These are phyloP conservation scores for Stephanodiscus minutulus DNA, from an alignment of 108 stramenopile genomes.

Conservation along the genomic window DNA sequence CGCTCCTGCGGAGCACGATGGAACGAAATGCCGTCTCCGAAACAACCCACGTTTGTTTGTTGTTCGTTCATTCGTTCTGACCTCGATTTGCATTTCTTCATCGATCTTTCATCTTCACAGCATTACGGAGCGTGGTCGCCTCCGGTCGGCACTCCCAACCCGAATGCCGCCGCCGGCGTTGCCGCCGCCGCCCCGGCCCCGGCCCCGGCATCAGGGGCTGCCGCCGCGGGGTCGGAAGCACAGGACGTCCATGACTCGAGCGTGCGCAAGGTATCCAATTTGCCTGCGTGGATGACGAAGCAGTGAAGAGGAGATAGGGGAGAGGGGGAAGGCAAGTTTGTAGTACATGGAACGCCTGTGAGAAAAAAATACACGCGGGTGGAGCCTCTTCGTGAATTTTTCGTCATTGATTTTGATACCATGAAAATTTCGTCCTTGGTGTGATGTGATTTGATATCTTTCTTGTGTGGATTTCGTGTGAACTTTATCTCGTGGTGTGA, in stretches of 20 bases:
- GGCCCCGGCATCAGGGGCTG: conserved; percentile 15
- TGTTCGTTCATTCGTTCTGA: not conserved
- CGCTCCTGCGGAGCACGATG: not conserved
- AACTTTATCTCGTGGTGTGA: conserved; percentile 7
- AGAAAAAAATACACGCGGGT: not conserved
- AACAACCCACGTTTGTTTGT: not conserved
- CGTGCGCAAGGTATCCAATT: conserved; percentile 79
- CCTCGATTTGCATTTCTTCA: not conserved
- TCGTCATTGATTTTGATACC: not conserved
- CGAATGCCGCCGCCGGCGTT: conserved; percentile 70
- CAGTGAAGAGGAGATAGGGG: not conserved
- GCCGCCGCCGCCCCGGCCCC: conserved; percentile 31
- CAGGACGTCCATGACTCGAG: conserved; percentile 70
- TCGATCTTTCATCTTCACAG: conserved; percentile 7
- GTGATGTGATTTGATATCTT: not conserved
- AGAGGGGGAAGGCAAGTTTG: conserved; percentile 7
- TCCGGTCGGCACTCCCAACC: conserved; percentile 86
- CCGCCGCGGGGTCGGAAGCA: conserved; percentile 25
- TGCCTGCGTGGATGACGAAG: conserved; percentile 92
- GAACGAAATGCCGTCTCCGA: not conserved
- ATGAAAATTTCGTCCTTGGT: not conserved
- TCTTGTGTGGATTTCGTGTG: conserved; percentile 1
- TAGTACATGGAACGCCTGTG: not conserved
- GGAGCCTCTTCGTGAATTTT: not conserved
- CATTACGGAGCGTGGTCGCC: conserved; percentile 91